Evolutionary conservation across 169 alveolate genomes (phyloP), one percentile per base, ranked within the genome.

Genomic region (Cryptosporidium baileyi): DNA sequence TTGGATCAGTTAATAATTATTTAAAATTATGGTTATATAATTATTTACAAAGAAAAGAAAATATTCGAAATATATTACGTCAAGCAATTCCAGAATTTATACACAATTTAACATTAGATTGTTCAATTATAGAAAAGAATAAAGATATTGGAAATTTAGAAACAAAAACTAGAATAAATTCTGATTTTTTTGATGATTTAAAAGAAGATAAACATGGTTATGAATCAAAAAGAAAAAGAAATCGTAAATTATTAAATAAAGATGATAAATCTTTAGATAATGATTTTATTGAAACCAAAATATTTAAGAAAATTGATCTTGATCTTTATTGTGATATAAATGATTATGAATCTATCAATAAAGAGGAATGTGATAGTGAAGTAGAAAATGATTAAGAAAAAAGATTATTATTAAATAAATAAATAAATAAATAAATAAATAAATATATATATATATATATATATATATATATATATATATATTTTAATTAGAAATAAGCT

Each of bases 31-130:
- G 85, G 85, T 13, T 74, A 19, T 74, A 30, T 24, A 59, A 52
- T 30, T 74, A 51, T 74, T 26, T 74, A 36, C 67, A 74, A 74
- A 60, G 67, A 17, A 74, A 74, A 15, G 85, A 74, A 26, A 15
- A 32, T 7, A 51, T 47, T 3, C 49, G 67, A 57, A 57, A 74
- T 26, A 32, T 44, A 22, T 61, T 74, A 36, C 47, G 43, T 9
- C 63, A 74, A 19, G 47, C 5, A 6, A 45, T 54, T 74, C 85
- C 85, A 40, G 67, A 74, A 22, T 74, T 74, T 51, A 36, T 74
- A 22, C 52, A 54, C 2, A 52, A 52, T 52, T 54, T 74, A 7
- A 74, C 85, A 3, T 9, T 74, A 7, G 85, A 74, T 45, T 54
- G 65, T 34, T 74, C 85, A n/a, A 26, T 57, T 1, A 19, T 74